Evolutionary conservation across 139 green algal species (phyloP).

Genomic region (Closterium sp.): DNA sequence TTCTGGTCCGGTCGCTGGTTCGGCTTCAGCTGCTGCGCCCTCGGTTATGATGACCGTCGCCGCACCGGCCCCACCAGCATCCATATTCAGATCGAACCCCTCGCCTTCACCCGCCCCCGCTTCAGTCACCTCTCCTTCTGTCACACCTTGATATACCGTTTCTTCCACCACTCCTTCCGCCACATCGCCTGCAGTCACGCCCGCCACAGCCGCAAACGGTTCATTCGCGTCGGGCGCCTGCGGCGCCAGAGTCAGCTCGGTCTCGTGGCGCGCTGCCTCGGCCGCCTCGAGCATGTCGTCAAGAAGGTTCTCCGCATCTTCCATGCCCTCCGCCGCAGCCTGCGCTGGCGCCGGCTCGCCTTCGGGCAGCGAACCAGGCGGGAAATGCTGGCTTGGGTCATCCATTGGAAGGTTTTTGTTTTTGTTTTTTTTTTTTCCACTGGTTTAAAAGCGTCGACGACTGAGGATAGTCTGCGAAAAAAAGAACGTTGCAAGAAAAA

Average conservation of each 20-base stretch:
- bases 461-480: too few species aligned
- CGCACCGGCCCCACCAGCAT: background rate
- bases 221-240: background rate
- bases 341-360: background rate
- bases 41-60: background rate
- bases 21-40: background rate
- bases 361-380: background rate
- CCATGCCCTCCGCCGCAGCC: background rate
- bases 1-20: background rate
- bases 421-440: too few species aligned
- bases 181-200: background rate
- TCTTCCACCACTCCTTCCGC: background rate
- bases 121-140: background rate
- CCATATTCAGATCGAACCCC: background rate
- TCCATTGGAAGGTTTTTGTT: background rate
- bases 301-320: background rate
- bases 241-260: background rate
- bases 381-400: background rate
- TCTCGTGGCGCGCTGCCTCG: background rate
- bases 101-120: background rate
- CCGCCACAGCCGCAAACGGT: background rate
- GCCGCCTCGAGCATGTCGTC: conserved; percentile 7
- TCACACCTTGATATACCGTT: background rate
- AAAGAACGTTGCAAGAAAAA: too few species aligned
- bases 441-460: too few species aligned